Evolutionary conservation across 352 stramenopile species (phyloP).

Genomic region (Thalassiosira livingstoniorum): DNA sequence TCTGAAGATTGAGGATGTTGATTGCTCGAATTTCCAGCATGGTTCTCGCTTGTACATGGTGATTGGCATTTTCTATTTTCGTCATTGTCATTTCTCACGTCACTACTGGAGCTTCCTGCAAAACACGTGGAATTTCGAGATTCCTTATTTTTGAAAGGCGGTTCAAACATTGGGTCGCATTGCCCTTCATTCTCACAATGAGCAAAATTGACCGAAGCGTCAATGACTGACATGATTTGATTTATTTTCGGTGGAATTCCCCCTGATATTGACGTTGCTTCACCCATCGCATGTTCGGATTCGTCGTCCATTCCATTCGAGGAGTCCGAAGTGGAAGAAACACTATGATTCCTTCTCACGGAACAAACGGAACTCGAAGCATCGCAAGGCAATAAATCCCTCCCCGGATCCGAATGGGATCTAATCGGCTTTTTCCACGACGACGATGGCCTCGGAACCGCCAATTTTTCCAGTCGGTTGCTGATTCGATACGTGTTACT

Average conservation of each 20-base stretch:
- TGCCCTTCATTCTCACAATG: background rate
- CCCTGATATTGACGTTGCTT: background rate
- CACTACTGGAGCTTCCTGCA: too few species aligned
- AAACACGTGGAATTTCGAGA: too few species aligned
- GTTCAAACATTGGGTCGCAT: too few species aligned
- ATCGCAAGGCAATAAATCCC: too few species aligned
- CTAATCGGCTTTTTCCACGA: conserved; percentile 18
- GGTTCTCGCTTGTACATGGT: background rate
- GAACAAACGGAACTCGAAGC: too few species aligned
- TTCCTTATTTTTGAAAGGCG: too few species aligned
- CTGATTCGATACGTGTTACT: conserved; percentile 3
- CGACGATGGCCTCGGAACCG: conserved; percentile 15
- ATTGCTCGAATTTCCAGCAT: background rate
- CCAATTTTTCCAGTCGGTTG: conserved; percentile 16
- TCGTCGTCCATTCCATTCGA: background rate
- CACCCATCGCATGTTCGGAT: background rate
- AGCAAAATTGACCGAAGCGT: background rate
- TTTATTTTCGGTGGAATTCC: conserved; percentile 2
- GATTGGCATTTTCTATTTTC: too few species aligned
- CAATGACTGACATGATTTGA: background rate
- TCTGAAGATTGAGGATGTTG: background rate
- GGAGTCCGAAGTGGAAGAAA: background rate
- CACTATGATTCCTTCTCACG: too few species aligned
- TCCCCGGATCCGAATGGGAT: background rate
- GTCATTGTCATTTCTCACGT: too few species aligned